These are phyloP conservation scores for Fusarium musae DNA, from an alignment of 2,329 filamentous ascomycete species.

Conservation along the genomic window DNA sequence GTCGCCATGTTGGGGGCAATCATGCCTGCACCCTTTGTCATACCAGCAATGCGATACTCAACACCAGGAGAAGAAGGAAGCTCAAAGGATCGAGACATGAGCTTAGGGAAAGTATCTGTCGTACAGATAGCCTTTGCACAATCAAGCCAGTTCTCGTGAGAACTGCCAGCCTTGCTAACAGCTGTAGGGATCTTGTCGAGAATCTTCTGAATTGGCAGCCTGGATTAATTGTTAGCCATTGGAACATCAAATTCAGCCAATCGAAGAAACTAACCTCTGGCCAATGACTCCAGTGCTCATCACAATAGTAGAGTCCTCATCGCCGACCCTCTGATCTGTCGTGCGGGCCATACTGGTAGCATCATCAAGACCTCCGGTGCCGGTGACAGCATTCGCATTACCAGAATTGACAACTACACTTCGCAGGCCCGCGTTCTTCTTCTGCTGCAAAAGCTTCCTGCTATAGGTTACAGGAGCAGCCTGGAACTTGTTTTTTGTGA, in stretches of 20 bases:
- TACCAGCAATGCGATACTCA: slow-evolving; percentile 88
- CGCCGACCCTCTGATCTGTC: slow-evolving; percentile 73
- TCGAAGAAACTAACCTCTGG: slow-evolving; percentile 69
- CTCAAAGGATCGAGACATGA: slow-evolving; percentile 84
- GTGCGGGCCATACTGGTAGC: slow-evolving; percentile 83
- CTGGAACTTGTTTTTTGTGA: slow-evolving; percentile 98
- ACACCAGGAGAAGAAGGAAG: slow-evolving; percentile 81
- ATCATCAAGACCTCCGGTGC: slow-evolving; percentile 88
- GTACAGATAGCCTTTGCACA: slow-evolving; percentile 95
- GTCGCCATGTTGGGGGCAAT: slow-evolving; percentile 99
- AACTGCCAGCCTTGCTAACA: slow-evolving; percentile 74
- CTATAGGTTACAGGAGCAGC: slow-evolving; percentile 93
- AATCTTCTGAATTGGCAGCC: slow-evolving; percentile 92
- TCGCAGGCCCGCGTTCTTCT: slow-evolving; percentile 75
- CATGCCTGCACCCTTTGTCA: slow-evolving; percentile 99
- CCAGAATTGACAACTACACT: slow-evolving; percentile 94
- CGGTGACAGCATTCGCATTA: slow-evolving; percentile 96
- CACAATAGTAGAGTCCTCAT: slow-evolving; percentile 76
- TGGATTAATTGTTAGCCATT: slow-evolving; percentile 48
- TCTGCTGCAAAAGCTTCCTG: slow-evolving; percentile 74
- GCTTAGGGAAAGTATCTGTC: slow-evolving; percentile 97
- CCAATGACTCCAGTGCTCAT: slow-evolving; percentile 99
- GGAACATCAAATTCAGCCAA: slow-evolving; percentile 4
- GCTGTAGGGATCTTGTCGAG: slow-evolving; percentile 82
- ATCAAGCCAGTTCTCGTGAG: slow-evolving; percentile 87